Evolutionary conservation across 768 basidiomycete genomes (phyloP).

Genomic region (Pulveroboletus sp.): DNA sequence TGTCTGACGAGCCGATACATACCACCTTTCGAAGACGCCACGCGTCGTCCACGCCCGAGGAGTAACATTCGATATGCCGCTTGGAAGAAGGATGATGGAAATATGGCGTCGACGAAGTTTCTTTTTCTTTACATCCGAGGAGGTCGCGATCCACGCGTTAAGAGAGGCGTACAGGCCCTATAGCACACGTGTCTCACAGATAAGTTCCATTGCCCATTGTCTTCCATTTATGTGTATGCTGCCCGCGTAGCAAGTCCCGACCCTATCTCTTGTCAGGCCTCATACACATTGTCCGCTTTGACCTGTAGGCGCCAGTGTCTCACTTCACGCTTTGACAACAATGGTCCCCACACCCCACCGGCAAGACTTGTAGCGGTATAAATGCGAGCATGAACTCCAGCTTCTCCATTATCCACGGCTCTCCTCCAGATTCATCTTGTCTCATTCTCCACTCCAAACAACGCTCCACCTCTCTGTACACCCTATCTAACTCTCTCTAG

Average conservation of each 20-base stretch:
- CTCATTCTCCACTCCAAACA: background rate
- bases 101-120: too few relatives aligned
- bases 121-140: too few relatives aligned
- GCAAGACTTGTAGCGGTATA: constrained; percentile 5
- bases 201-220: constrained; percentile 13
- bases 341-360: constrained; percentile 4
- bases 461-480: constrained; percentile 2
- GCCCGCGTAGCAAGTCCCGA: background rate
- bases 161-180: too few relatives aligned
- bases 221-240: background rate
- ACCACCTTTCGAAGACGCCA: too few relatives aligned
- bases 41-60: too few relatives aligned
- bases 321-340: constrained; percentile 13
- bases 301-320: background rate
- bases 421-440: background rate
- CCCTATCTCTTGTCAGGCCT: background rate
- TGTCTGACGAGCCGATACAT: too few relatives aligned
- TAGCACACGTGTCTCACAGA: background rate
- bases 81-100: too few relatives aligned
- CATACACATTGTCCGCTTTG: constrained; percentile 1
- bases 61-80: too few relatives aligned
- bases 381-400: background rate
- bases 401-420: too few relatives aligned
- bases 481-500: background rate
- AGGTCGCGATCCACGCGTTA: too few relatives aligned